A percentile compares a stretch with the other conserved stretches of the same genome.
Conservation (phyloP, 345 rosid genomes). For the Sonneratia alba region DNA sequence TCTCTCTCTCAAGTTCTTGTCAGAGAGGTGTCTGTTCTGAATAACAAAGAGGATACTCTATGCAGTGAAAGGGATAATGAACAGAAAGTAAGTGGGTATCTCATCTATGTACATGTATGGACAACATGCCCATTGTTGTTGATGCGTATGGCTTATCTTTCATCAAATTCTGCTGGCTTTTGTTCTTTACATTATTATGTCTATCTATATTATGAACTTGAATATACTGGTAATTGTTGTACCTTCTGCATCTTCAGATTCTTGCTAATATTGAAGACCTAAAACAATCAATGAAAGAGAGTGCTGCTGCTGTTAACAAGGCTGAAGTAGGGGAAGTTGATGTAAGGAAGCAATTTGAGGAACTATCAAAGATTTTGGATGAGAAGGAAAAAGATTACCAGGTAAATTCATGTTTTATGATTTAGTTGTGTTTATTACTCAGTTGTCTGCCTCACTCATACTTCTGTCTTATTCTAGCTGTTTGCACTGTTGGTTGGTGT, state of each 20-base stretch:
- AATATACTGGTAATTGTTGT: not conserved
- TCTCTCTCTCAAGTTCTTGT: slow-evolving; percentile 57
- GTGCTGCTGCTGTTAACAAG: slow-evolving; percentile 55
- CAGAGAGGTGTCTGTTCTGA: slow-evolving; percentile 63
- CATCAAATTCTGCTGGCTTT: not conserved
- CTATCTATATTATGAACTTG: not conserved
- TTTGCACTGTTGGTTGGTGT: slow-evolving; percentile 2
- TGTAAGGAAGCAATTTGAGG: slow-evolving; percentile 53
- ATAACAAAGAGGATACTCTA: slow-evolving; percentile 67
- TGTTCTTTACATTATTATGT: not conserved
- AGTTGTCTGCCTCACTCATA: not conserved
- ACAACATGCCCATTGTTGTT: not conserved
- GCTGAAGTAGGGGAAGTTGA: slow-evolving; percentile 84
- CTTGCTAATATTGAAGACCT: slow-evolving; percentile 61
- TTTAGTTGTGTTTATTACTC: slow-evolving; percentile 1
- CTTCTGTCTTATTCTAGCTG: not conserved
- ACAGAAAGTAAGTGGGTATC: slow-evolving; percentile 46
- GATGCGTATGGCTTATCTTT: not conserved
- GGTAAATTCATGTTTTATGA: slow-evolving; percentile 27
- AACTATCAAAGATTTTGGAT: slow-evolving; percentile 63
- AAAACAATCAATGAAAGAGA: slow-evolving; percentile 65
- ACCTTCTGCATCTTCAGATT: slow-evolving; percentile 36
- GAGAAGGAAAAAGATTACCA: slow-evolving; percentile 81
- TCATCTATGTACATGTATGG: slow-evolving; percentile 1
- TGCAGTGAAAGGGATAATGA: slow-evolving; percentile 61